Evolutionary conservation across 176 grass and related monocot species (phyloP), one percentile per base, ranked within the genome.

Genomic region (Oryza punctata): DNA sequence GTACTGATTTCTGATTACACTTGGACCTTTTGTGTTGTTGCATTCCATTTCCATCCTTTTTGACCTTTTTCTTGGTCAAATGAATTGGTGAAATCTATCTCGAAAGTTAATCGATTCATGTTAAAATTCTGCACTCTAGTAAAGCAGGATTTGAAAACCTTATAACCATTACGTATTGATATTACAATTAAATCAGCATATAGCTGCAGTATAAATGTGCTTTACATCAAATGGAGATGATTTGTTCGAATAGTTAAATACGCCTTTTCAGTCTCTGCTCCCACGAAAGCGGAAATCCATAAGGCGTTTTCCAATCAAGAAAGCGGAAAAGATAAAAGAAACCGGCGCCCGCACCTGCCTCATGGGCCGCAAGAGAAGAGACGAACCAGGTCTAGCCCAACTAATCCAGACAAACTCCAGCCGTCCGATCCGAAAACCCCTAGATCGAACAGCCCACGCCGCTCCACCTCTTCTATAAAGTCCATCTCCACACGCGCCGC

Each of bases 371-470:
- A 12, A 1, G 16, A 46, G 24, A 27, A 7, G 14, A 70, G 13
- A 63, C 18, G 12, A 63, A n/a, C 25, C 6, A 54, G 29, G 27
- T 18, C 61, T 7, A 24, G 70, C 70, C 74, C 76, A 84, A 10
- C 2, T 5, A 6, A 12, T 1, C 0, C 3, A 16, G 6, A 10
- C 1, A 16, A 9, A 66, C 6, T 9, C 61, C 6, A 79, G 2
- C 75, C 84, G 80, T 83, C 69, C 21, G 69, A 86, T 90, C 8
- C 9, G 12, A 50, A 50, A 78, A 78, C 88, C 73, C 83, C 88
- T 86, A 90, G 46, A 90, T 90, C 83, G 60, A 72, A 82, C 83
- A 26, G 73, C 15, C 15, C 26, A 67, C 12, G 5, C 12, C 6
- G 1, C 15, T 52, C 15, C 7, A 2, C 2, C 33, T 4, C 18